Evolutionary conservation across 441 rosid genomes (phyloP), one percentile per base, ranked within the genome.

Genomic region (Erodium chrysanthum): DNA sequence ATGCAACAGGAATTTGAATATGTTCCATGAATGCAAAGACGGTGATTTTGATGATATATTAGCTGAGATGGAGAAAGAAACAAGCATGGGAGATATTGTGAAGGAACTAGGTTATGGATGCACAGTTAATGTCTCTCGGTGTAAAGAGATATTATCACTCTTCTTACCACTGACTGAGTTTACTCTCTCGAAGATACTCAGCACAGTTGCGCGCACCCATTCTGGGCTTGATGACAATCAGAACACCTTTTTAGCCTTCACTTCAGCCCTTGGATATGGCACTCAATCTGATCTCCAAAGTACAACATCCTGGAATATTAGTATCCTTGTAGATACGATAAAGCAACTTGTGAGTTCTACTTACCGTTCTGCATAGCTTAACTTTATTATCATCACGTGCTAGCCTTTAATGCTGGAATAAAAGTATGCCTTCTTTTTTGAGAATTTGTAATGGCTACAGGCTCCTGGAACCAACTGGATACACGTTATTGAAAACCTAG

Each of bases 31-130:
- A 60, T 75, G 83, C 48, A 62, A 80, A 68, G 88, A 78, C 70
- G 77, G 77, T 77, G 96, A 95, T 69, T 85, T 95, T 82, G 91
- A 94, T 79, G 82, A 80, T 27, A 81, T 94, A 66, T 78, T 91
- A 77, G 88, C 85, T 22, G 99, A 94, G 66, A 94, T 94, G 81
- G 86, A 90, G 76, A 83, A 88, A 85, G 96, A 91, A 75, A 78
- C 82, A 74, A 75, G 82, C 77, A 77, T 85, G 75, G 95, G 91
- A 63, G 96, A 88, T 75, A 77, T 90, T 66, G 78, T 91, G 78
- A 90, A 80, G 84, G 97, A 95, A 74, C 75, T 95, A 73, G 99
- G 99, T 70, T 90, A 83, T 80, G 96, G 91, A 64, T 85, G 94
- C 85, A 90, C 97, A 4, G 80, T 81, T 80, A 95, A 86, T 79